phyloP scores from a whole-genome alignment of 78 protist species.

The Anaeramoeba flamelloides region DNA sequence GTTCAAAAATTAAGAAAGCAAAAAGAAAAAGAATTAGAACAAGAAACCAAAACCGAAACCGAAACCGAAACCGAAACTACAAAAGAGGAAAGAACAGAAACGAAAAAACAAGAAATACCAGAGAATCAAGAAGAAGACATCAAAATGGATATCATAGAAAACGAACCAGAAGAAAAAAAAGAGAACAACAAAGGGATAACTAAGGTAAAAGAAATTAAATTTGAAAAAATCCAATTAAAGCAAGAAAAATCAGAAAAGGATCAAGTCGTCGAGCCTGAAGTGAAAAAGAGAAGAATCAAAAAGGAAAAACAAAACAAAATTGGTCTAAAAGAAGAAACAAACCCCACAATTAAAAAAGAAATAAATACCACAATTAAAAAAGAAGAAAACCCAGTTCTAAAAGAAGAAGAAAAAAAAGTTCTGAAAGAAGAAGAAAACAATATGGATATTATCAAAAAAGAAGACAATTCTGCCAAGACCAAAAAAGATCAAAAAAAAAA shows the following conservation, averaged over 20 bases:
- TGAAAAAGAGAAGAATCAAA: not conserved
- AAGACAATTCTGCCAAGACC: not conserved
- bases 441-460: not conserved
- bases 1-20: no score
- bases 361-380: no score
- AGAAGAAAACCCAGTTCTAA: no score
- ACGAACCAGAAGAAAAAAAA: not conserved
- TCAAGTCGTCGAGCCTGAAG: not conserved
- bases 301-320: no score
- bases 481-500: not conserved
- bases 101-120: not conserved
- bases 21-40: no score
- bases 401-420: not conserved
- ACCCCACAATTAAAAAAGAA: no score
- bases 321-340: no score
- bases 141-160: not conserved
- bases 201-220: no score
- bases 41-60: not conserved
- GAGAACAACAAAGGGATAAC: no score
- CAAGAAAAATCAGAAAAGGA: not conserved
- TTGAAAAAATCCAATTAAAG: not conserved
- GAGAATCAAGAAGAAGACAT: not conserved
- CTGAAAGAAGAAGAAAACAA: not conserved
- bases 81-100: not conserved
- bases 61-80: not conserved